phyloP scores from a whole-genome alignment of 2,329 filamentous ascomycete species.

The Raffaelea ambrosiae region DNA sequence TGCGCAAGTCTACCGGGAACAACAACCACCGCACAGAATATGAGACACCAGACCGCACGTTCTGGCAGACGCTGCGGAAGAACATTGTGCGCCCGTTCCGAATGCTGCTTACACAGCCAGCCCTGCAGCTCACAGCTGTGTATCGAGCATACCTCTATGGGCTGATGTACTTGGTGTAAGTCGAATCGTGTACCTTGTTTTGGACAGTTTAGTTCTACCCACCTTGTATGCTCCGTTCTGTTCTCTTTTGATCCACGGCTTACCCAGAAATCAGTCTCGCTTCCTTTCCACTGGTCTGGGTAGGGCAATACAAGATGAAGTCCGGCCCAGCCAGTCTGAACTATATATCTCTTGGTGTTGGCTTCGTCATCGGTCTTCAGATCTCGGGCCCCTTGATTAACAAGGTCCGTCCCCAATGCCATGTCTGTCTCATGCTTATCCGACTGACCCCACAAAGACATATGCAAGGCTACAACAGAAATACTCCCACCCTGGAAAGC shows the following conservation, averaged over 20 bases:
- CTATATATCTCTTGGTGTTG: constrained; percentile 27
- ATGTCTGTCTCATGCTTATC: no score
- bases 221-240: not conserved
- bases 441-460: no score
- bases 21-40: constrained; percentile 31
- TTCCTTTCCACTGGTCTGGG: constrained; percentile 40
- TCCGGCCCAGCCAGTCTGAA: constrained; percentile 25
- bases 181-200: not conserved
- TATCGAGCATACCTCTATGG: constrained; percentile 38
- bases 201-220: not conserved
- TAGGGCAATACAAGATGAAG: constrained; percentile 21
- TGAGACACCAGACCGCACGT: constrained; percentile 27
- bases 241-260: not conserved
- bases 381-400: constrained; percentile 28
- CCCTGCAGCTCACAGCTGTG: constrained; percentile 40
- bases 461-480: constrained; percentile 33
- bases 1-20: constrained; percentile 51
- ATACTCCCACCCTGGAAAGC: constrained; percentile 23
- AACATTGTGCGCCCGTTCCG: constrained; percentile 39
- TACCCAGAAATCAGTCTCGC: constrained; percentile 30
- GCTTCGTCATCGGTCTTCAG: constrained; percentile 34
- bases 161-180: constrained; percentile 36
- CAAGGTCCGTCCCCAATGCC: no score
- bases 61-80: constrained; percentile 18
- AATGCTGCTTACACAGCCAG: constrained; percentile 42